phyloP scores from a whole-genome alignment of 257 asterid genomes.

The Solanum chiquidenum region DNA sequence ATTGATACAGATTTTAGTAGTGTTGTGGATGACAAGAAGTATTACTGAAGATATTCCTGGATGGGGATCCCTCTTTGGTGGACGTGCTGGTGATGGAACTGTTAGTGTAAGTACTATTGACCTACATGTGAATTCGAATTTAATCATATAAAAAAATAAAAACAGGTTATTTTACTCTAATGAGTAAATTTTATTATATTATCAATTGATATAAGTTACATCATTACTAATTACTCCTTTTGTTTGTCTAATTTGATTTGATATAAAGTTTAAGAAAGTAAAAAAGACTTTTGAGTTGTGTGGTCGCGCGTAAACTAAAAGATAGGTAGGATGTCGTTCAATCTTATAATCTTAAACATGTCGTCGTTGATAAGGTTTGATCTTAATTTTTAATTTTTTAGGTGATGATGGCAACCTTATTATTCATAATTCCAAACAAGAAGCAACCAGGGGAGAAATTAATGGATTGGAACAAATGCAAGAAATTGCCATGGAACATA shows the following conservation, averaged over 20 bases:
- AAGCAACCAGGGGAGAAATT: constrained; percentile 69
- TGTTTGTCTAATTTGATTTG: too few species aligned
- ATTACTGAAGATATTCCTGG: constrained; percentile 88
- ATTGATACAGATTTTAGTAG: constrained; percentile 34
- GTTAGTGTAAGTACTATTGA: constrained; percentile 40
- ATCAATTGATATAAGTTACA: too few species aligned
- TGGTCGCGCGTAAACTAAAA: too few species aligned
- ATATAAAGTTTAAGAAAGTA: too few species aligned
- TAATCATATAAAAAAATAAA: not conserved
- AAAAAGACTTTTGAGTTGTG: too few species aligned
- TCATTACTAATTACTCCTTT: too few species aligned
- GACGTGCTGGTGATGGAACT: constrained; percentile 90
- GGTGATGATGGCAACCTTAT: constrained; percentile 88
- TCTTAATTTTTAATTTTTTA: not conserved
- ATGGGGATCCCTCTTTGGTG: constrained; percentile 74
- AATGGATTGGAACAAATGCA: constrained; percentile 99
- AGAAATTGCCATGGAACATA: constrained; percentile 80
- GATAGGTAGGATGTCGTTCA: not conserved
- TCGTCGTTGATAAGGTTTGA: not conserved
- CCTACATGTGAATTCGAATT: not conserved
- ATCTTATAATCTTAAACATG: not conserved
- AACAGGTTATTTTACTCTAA: too few species aligned
- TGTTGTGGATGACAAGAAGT: constrained; percentile 91
- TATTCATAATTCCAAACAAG: constrained; percentile 78
- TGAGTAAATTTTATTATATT: not conserved